Percentiles rank a stretch among this genome's conserved stretches.
These are phyloP conservation scores for Agastache rugosa DNA, from an alignment of 257 asterid species.

Conservation along the genomic window DNA sequence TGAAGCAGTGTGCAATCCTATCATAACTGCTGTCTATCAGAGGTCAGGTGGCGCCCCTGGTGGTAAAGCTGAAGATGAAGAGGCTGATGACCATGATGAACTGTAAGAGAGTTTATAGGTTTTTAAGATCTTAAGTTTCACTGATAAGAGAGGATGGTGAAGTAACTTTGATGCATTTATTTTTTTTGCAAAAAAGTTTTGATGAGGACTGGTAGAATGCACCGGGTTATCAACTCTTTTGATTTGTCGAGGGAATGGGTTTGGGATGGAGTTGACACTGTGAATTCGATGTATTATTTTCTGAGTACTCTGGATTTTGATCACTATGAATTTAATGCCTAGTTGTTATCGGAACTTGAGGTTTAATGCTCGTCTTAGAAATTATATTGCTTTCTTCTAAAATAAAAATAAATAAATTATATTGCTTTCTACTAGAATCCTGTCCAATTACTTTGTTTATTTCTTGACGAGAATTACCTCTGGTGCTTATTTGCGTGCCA, in stretches of 20 bases:
- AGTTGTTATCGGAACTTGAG: background rate
- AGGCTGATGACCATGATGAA: constrained; percentile 75
- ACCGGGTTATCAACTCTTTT: background rate
- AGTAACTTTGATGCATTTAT: constrained; percentile 23
- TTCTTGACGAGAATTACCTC: background rate
- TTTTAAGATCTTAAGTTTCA: constrained; percentile 5
- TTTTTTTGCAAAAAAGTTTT: constrained; percentile 34
- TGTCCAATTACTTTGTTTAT: background rate
- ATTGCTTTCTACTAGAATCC: background rate
- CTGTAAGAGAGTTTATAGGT: constrained; percentile 39
- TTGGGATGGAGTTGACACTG: constrained; percentile 3
- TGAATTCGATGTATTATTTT: background rate
- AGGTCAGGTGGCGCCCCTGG: constrained; percentile 89
- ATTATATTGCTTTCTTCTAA: background rate
- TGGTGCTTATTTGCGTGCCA: too few relatives aligned
- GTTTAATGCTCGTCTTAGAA: background rate
- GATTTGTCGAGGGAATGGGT: background rate
- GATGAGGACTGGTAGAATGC: constrained; percentile 20
- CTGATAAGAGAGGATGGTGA: constrained; percentile 29
- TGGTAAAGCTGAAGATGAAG: constrained; percentile 57
- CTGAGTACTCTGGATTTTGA: constrained; percentile 7
- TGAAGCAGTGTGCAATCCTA: constrained; percentile 90
- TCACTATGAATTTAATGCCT: background rate
- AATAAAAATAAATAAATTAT: too few relatives aligned
- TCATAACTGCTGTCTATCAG: constrained; percentile 89